Base-by-base conservation (phyloP, 345 rosid genomes). In the Pseudoturritis turrita region DNA sequence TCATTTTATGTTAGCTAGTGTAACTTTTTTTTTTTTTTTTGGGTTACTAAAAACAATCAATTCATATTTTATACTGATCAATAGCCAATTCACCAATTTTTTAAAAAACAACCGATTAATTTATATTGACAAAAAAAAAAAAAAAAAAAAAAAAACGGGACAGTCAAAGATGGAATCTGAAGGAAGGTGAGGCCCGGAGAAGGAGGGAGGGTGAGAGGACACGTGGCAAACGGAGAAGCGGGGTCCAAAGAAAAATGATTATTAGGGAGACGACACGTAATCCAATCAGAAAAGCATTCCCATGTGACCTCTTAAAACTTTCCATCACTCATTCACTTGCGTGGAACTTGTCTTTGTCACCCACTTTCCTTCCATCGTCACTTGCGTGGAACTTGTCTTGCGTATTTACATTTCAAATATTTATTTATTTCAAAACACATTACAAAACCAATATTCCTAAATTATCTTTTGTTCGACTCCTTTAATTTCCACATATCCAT, bases 341-440 rank as follows among this genome's bases (percentile, higher is more conserved):
- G 79, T 76, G 79, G 75, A 76, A 76, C 79, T 64, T 63, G 74
- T 76, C 79, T 76, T 17, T 69, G 71, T 76, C 79, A 74, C 71
- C 74, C 74, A 54, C 75, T 69, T 69, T 62, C 68, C 51, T 52
- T 61, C 74, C 39, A 5, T 68, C 74, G 49, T 60, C 69, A 53
- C 73, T 59, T 51, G 69, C 78, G 78, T 75, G 79, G 74, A 75
- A 75, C 79, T 62, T 61, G 73, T 76, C 79, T 76, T 17, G 19
- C 36, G 39, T 55, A 8, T 23, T 44, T 44, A 7, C 40, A 19
- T 19, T 52, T 19, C 37, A 33, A 29, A 21, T 13, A 33, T 33
- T 8, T 9, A 33, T 6, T 15, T 39, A 0, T 51, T 8, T 59
- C 19, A 67, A 61, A 41, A 39, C 39, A 62, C 37, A n/a, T 3